Percentiles rank a stretch among this genome's conserved stretches.
Conservation (phyloP, 2,329 filamentous ascomycete genomes). For the Aspergillus bombycis region DNA sequence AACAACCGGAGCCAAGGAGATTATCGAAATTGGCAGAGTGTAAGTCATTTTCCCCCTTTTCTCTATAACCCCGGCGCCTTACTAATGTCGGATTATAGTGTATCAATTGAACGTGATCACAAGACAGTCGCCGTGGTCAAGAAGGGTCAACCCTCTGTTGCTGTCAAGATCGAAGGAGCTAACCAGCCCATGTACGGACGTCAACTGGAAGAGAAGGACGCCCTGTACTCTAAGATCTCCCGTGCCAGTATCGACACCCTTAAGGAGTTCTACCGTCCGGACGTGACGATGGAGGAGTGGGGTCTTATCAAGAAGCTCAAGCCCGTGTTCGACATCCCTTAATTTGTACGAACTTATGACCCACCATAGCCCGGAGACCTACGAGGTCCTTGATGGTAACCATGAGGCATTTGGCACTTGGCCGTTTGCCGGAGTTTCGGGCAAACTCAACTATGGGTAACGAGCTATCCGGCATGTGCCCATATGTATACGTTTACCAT, state of each 20-base stretch:
- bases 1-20: constrained; percentile 78
- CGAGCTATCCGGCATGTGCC: not conserved
- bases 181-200: constrained; percentile 94
- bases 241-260: constrained; percentile 88
- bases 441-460: too few species aligned
- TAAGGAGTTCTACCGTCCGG: constrained; percentile 90
- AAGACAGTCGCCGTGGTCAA: constrained; percentile 92
- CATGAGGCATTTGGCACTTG: not conserved
- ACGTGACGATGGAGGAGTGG: constrained; percentile 94
- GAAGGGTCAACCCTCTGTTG: constrained; percentile 94
- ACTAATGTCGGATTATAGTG: constrained; percentile 56
- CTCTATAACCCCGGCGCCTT: constrained; percentile 7
- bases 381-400: not conserved
- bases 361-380: not conserved
- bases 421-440: not conserved
- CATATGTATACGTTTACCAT: constrained; percentile 8
- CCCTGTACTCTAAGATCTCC: constrained; percentile 84
- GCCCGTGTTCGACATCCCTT: constrained; percentile 85
- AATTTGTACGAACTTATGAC: constrained; percentile 30
- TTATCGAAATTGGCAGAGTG: constrained; percentile 88
- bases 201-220: constrained; percentile 89
- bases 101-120: constrained; percentile 95
- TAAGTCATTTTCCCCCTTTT: constrained; percentile 55
- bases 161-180: constrained; percentile 92
- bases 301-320: constrained; percentile 92